Evolutionary conservation across 2,329 filamentous ascomycete species (phyloP).

Genomic region (Mycogone perniciosa): DNA sequence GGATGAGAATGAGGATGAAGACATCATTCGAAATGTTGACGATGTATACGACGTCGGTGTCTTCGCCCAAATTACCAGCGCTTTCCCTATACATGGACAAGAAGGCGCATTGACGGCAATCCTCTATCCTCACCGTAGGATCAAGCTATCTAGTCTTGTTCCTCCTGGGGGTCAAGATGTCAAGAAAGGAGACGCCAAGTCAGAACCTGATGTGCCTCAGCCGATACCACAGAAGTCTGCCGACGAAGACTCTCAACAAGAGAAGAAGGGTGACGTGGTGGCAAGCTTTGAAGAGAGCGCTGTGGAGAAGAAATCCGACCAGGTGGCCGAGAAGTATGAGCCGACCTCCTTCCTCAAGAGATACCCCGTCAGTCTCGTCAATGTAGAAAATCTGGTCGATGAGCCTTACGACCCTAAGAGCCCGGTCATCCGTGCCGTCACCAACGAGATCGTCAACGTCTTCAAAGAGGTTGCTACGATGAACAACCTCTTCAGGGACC

Average conservation of each 20-base stretch:
- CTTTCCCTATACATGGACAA: constrained; percentile 84
- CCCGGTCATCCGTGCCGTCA: constrained; percentile 81
- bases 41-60: constrained; percentile 96
- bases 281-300: constrained; percentile 89
- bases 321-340: constrained; percentile 58
- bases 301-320: constrained; percentile 52
- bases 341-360: constrained; percentile 87
- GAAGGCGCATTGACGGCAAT: constrained; percentile 84
- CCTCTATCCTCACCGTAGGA: constrained; percentile 90
- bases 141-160: constrained; percentile 79
- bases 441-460: constrained; percentile 96
- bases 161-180: constrained; percentile 53
- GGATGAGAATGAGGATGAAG: constrained; percentile 88
- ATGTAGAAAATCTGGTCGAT: constrained; percentile 87
- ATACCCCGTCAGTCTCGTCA: constrained; percentile 88
- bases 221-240: constrained; percentile 50
- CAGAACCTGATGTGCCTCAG: constrained; percentile 46
- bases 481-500: constrained; percentile 92
- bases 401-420: constrained; percentile 87
- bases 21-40: constrained; percentile 81
- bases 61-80: constrained; percentile 95
- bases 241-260: constrained; percentile 47
- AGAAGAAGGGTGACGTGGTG: constrained; percentile 88
- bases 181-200: constrained; percentile 46
- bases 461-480: constrained; percentile 95